phyloP scores from a whole-genome alignment of 2,329 filamentous ascomycete species.

The Tolypocladium paradoxum region DNA sequence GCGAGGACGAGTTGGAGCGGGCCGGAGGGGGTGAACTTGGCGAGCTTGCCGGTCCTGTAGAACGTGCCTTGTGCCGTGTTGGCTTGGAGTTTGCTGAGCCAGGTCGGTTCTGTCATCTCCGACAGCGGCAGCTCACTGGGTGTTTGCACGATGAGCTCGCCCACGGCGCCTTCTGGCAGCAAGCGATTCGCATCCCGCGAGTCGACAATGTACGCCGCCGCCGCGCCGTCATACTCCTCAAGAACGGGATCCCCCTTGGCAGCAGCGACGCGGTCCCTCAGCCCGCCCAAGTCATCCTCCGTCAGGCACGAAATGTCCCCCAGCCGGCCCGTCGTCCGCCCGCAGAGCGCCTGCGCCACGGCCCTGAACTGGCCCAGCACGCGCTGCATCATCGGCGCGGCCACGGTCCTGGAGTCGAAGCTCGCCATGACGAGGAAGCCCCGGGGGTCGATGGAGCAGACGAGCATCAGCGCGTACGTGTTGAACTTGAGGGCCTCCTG shows the following conservation, averaged over 20 bases:
- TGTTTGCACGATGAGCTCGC: slow-evolving; percentile 32
- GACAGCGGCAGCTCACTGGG: slow-evolving; percentile 13
- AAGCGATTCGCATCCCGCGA: slow-evolving; percentile 21
- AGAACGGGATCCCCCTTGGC: slow-evolving; percentile 7
- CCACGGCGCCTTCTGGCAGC: slow-evolving; percentile 28
- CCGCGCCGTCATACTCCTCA: slow-evolving; percentile 12
- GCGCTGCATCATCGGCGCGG: slow-evolving; percentile 37
- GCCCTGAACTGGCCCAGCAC: slow-evolving; percentile 41
- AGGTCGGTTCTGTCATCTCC: slow-evolving; percentile 14
- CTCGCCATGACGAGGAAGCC: slow-evolving; percentile 51
- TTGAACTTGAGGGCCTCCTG: slow-evolving; percentile 49
- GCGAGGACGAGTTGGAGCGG: slow-evolving; percentile 16
- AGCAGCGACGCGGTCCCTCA: slow-evolving; percentile 16
- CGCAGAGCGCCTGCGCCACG: slow-evolving; percentile 38
- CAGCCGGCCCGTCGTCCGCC: slow-evolving; percentile 19
- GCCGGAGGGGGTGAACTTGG: slow-evolving; percentile 22
- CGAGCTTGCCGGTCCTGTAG: slow-evolving; percentile 29
- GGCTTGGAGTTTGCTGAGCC: slow-evolving; percentile 13
- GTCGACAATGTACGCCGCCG: slow-evolving; percentile 30
- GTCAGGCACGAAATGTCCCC: slow-evolving; percentile 23
- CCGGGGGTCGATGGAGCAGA: slow-evolving; percentile 47
- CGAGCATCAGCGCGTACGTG: slow-evolving; percentile 53
- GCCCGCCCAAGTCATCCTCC: slow-evolving; percentile 20
- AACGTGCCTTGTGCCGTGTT: slow-evolving; percentile 12
- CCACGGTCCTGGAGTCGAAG: slow-evolving; percentile 52